A percentile compares a stretch with the other conserved stretches of the same genome.
Conservation (phyloP, 805 yeast species). For the Lipomyces yamadae region DNA sequence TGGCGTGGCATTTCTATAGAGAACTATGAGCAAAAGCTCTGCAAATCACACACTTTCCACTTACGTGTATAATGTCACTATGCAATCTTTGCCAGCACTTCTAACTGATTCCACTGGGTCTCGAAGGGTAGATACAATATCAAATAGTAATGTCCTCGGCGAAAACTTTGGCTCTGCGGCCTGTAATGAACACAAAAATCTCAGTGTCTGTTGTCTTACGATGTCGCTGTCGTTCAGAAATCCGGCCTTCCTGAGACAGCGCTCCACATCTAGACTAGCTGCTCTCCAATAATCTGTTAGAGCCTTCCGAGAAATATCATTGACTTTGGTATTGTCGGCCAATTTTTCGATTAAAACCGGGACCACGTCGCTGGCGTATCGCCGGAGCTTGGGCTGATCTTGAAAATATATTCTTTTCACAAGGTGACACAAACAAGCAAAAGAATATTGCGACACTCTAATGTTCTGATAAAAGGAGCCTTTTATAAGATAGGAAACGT, state of each 20-base stretch:
- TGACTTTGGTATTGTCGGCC: slow-evolving; percentile 43
- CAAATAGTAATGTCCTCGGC: slow-evolving; percentile 45
- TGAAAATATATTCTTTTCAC: slow-evolving; percentile 52
- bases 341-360: slow-evolving; percentile 46
- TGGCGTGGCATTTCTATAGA: slow-evolving; percentile 9
- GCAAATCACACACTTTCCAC: slow-evolving; percentile 24
- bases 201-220: slow-evolving; percentile 41
- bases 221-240: slow-evolving; percentile 38
- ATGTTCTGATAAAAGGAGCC: slow-evolving; percentile 20
- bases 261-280: slow-evolving; percentile 46
- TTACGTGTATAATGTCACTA: slow-evolving; percentile 50
- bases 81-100: slow-evolving; percentile 41
- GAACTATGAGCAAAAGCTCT: not conserved
- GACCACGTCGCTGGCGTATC: slow-evolving; percentile 44
- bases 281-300: slow-evolving; percentile 49
- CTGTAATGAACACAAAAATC: slow-evolving; percentile 40
- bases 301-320: slow-evolving; percentile 43
- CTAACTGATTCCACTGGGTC: slow-evolving; percentile 41
- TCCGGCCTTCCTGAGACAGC: slow-evolving; percentile 43
- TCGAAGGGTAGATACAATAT: slow-evolving; percentile 42
- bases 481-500: slow-evolving; percentile 18
- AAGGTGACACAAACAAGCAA: slow-evolving; percentile 53
- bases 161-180: slow-evolving; percentile 42
- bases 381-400: slow-evolving; percentile 45
- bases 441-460: slow-evolving; percentile 41